These are phyloP conservation scores for Candida mesenterica DNA, from an alignment of 1,139 yeast species.

Conservation along the genomic window DNA sequence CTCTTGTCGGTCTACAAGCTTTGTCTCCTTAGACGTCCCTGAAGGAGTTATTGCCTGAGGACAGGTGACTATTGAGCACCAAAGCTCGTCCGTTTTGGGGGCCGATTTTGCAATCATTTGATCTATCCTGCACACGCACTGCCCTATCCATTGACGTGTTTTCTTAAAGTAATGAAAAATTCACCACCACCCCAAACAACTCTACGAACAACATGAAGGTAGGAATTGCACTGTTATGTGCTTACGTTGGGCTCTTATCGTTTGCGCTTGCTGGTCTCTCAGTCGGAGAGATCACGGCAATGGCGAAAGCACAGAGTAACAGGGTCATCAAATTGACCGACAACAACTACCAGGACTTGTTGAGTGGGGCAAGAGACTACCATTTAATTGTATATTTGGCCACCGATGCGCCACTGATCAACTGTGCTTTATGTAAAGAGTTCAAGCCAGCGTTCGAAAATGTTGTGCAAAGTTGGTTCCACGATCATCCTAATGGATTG, in stretches of 20 bases:
- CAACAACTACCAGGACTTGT: conserved; percentile 53
- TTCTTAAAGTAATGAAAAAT: conserved; percentile 6
- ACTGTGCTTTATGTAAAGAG: conserved; percentile 73
- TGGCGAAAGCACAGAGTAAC: conserved; percentile 20
- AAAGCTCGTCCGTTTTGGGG: too few species aligned
- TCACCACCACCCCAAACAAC: conserved; percentile 3
- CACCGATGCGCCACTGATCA: conserved; percentile 68
- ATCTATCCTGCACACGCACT: too few species aligned
- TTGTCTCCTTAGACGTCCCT: too few species aligned
- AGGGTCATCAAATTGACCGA: conserved; percentile 50
- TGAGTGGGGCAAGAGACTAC: conserved; percentile 71
- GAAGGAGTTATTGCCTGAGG: too few species aligned
- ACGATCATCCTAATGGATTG: conserved; percentile 39
- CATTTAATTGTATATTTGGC: conserved; percentile 67
- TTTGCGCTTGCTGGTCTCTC: conserved; percentile 26
- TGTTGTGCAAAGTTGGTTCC: conserved; percentile 59
- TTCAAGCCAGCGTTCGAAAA: conserved; percentile 64
- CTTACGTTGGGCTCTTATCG: conserved; percentile 9
- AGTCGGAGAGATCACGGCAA: conserved; percentile 25
- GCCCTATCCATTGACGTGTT: conserved; percentile 11
- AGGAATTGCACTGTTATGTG: conserved; percentile 9
- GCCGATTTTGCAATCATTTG: too few species aligned
- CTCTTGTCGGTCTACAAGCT: too few species aligned
- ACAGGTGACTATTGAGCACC: too few species aligned
- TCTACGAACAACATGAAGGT: conserved; percentile 9